Evolutionary conservation across 1,139 yeast genomes (phyloP), one percentile per base, ranked within the genome.

Genomic region (Sugiyamaella japonica): DNA sequence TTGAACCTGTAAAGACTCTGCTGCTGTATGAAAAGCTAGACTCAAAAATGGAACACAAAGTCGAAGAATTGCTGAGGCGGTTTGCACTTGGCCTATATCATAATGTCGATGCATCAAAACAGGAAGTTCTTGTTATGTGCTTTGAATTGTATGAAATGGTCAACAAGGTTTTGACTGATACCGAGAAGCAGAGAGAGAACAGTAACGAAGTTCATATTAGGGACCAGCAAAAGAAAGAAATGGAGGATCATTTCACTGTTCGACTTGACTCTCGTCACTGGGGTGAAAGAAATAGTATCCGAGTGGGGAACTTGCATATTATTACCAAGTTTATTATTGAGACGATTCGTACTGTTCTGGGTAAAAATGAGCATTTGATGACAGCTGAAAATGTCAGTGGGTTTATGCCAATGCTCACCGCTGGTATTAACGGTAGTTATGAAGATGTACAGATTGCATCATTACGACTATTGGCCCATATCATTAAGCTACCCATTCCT

Each of bases 51-150:
- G 93, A 87, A 68, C 82, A 82, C 56, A 89, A 88, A 66, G 73
- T 91, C 43, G 93, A 87, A 61, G 97, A 90, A 63, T 73, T 93
- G 39, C 70, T 91, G 61, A 80, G 89, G 68, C 79, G 96, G 60
- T 82, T 85, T 64, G 79, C 96, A 0, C 72, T 82, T 31, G 99
- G 99, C 34, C 73, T 93, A 55, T 82, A 84, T 63, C 84, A 80
- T 61, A 93, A 93, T 66, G 64, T 65, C 1, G 81, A 78, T 41
- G 83, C 82, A 55, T 76, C 89, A 0, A 75, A 85, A 1, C 76
- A 79, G 15, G 84, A 82, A 16, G 83, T 88, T 48, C 74, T 93
- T 50, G 75, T 82, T 13, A 75, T 93, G 62, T 86, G 96, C 69
- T 86, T 81, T 67, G 93, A 91, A 67, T 74, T 93, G 37, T 83